Conservation (phyloP, 768 basidiomycete species). For the Phanerochaete sordida region DNA sequence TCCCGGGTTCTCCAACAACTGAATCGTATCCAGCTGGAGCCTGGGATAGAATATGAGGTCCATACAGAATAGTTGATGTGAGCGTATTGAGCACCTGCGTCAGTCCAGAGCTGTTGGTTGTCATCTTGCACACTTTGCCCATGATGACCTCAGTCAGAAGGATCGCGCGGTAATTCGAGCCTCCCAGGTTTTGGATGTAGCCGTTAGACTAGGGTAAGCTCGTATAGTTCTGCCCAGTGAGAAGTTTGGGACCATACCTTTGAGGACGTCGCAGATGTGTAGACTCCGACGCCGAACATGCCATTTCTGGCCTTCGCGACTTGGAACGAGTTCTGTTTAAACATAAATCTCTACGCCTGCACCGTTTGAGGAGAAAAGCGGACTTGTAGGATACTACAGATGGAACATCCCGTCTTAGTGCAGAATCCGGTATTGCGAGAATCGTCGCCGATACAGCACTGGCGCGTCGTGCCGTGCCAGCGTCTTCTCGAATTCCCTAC, state of each 20-base stretch:
- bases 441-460: conserved; percentile 6
- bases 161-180: conserved; percentile 1
- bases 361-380: not conserved
- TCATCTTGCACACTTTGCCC: conserved; percentile 58
- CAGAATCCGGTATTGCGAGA: not conserved
- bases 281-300: conserved; percentile 11
- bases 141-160: conserved; percentile 13
- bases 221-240: no score
- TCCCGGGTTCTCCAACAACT: conserved; percentile 26
- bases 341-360: conserved; percentile 12
- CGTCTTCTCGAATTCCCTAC: conserved; percentile 4
- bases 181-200: conserved; percentile 6
- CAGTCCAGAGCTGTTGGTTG: conserved; percentile 50
- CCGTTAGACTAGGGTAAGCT: not conserved
- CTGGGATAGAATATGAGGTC: conserved; percentile 4
- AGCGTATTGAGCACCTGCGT: conserved; percentile 25
- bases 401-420: not conserved
- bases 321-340: conserved; percentile 7
- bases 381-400: conserved; percentile 10
- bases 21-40: conserved; percentile 23
- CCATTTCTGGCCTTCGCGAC: not conserved
- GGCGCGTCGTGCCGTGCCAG: conserved; percentile 11
- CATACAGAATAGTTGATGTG: not conserved
- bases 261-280: conserved; percentile 12
- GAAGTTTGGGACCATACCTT: conserved; percentile 1